Percentiles rank a stretch among this genome's conserved stretches.
These are phyloP conservation scores for Termitomyces sp. DNA, from an alignment of 768 basidiomycete genomes.

Conservation along the genomic window DNA sequence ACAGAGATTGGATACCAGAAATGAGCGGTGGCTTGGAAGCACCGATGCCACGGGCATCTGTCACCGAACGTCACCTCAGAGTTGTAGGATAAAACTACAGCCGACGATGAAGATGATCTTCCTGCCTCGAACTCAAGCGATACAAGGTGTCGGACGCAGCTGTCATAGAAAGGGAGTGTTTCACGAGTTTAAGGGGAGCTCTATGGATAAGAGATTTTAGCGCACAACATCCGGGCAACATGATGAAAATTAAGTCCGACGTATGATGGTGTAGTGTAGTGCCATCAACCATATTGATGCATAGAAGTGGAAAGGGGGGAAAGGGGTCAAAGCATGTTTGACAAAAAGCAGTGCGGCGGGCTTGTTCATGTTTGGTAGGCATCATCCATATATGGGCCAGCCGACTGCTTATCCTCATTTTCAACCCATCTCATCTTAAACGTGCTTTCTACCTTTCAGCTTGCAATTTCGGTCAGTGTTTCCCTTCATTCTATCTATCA, in stretches of 20 bases:
- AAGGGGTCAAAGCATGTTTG: slow-evolving; percentile 9
- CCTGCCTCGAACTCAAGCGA: neutral
- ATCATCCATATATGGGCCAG: slow-evolving; percentile 17
- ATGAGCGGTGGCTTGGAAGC: neutral
- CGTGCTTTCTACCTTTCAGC: slow-evolving; percentile 20
- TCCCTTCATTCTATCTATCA: neutral
- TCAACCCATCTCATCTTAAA: slow-evolving; percentile 12
- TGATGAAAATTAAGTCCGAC: neutral
- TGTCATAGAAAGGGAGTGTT: neutral
- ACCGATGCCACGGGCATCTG: neutral
- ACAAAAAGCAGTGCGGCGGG: slow-evolving; percentile 15
- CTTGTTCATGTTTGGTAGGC: slow-evolving; percentile 27
- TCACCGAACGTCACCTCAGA: neutral
- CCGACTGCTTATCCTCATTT: slow-evolving; percentile 7
- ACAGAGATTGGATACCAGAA: neutral
- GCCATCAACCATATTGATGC: neutral
- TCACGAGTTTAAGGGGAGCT: neutral
- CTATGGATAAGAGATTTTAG: neutral
- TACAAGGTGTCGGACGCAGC: neutral
- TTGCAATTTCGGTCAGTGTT: slow-evolving; percentile 14
- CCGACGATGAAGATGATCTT: neutral
- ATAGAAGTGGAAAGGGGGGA: neutral
- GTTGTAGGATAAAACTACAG: too few species aligned
- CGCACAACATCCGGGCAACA: neutral
- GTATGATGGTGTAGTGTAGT: neutral